phyloP scores from a whole-genome alignment of 495 filamentous ascomycete species.

The Neurospora sp. region DNA sequence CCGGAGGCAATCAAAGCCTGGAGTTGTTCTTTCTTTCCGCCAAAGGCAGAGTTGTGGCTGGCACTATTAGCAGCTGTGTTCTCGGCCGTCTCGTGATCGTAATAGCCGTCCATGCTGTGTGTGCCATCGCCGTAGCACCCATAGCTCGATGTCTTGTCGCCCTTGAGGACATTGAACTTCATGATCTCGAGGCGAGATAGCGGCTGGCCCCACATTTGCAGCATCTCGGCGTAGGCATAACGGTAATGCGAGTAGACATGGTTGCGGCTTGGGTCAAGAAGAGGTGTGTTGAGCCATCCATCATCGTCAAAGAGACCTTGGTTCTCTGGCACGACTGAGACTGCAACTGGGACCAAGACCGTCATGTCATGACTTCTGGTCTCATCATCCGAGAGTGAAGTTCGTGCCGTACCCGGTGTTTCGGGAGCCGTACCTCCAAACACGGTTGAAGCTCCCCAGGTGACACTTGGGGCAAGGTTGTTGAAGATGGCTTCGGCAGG shows the following conservation, averaged over 20 bases:
- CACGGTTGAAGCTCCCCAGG: constrained; percentile 56
- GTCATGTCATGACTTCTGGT: constrained; percentile 29
- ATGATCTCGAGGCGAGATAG: constrained; percentile 68
- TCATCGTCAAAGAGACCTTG: constrained; percentile 70
- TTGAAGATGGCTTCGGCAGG: constrained; percentile 57
- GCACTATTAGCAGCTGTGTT: constrained; percentile 11
- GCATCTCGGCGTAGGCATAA: constrained; percentile 67
- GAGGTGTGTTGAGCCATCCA: constrained; percentile 52
- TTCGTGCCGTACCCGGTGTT: constrained; percentile 28
- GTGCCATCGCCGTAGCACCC: constrained; percentile 9
- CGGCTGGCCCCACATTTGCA: constrained; percentile 73
- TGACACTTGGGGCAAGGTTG: constrained; percentile 47
- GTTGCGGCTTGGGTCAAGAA: constrained; percentile 56
- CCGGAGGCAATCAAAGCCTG: constrained; percentile 28
- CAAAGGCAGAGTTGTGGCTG: constrained; percentile 15
- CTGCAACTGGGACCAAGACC: constrained; percentile 33
- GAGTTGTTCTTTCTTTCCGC: constrained; percentile 34
- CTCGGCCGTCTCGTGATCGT: constrained; percentile 20
- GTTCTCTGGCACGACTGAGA: constrained; percentile 64
- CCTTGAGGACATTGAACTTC: constrained; percentile 62
- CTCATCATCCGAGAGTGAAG: constrained; percentile 39
- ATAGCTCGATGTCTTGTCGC: constrained; percentile 21
- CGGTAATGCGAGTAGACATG: constrained; percentile 61
- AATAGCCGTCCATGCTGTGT: constrained; percentile 14
- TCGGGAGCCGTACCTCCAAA: constrained; percentile 39